Base-by-base conservation (phyloP, 2,329 filamentous ascomycete genomes). In the Akanthomyces muscarius region DNA sequence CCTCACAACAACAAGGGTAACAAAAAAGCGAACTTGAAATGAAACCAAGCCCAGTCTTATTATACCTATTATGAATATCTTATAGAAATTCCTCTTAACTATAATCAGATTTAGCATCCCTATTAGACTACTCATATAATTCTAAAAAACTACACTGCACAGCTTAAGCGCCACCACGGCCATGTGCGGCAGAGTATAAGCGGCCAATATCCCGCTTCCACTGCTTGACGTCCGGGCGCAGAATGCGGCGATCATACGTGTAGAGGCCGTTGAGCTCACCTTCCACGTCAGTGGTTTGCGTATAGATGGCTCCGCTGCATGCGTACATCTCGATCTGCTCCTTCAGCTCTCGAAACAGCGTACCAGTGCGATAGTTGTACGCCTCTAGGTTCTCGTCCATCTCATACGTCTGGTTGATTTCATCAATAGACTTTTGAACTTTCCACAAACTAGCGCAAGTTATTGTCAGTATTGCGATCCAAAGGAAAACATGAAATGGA, bases 211-310 rank as follows among this genome's bases (percentile, higher is more conserved):
- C 86, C 0, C 69, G 70, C 68, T 78, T 80, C 87, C 87, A 90
- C 73, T 86, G 82, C 8, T 75, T 72, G 45, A 77, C 74, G 63
- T 90, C 76, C 5, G 83, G 81, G 0, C 88, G 77, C 41, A 87
- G 71, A 0, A 88, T 63, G 0, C 87, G 78, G 1, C 88, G 82
- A 71, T 91, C 88, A 68, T 89, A 89, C 0, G 87, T 89, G 67
- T 89, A 72, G 63, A 91, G 75, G 0, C 89, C 89, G 67, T 91
- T 91, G 10, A 91, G 86, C 71, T 91, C 89, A 5, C 88, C 88
- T 71, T 91, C 88, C 0, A 91, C 88, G 68, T 91, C 89, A 0
- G 86, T 89, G 0, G 88, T 91, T 76, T 91, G 88, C 0, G 89
- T 91, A 82, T 87, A 91, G 0, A 91, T 82, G 13, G 83, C 89